Evolutionary conservation across 2,329 filamentous ascomycete genomes (phyloP).

Genomic region (Parasarocladium wereldwijsianum): DNA sequence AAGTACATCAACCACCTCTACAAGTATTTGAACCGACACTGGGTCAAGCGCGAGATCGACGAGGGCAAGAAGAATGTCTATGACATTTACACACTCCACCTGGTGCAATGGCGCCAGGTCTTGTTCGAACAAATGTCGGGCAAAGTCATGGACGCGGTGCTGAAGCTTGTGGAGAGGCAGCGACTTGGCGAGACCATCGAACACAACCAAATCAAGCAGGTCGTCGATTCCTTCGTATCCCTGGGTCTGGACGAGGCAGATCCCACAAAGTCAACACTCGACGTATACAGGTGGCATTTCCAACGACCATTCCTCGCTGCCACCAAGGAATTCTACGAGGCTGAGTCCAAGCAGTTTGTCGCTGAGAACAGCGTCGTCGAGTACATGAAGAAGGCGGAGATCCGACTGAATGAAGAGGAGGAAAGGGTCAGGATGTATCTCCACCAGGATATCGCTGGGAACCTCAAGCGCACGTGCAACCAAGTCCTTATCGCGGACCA

Average conservation of each 20-base stretch:
- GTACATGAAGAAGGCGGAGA: conserved; percentile 99
- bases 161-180: conserved; percentile 94
- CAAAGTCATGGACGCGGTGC: conserved; percentile 88
- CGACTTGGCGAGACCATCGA: conserved; percentile 96
- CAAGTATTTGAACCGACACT: conserved; percentile 90
- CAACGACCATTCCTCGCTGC: conserved; percentile 82
- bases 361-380: conserved; percentile 96
- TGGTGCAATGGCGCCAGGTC: conserved; percentile 89
- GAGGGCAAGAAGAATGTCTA: conserved; percentile 98
- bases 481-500: conserved; percentile 82
- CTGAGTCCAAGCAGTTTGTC: conserved; percentile 87
- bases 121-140: conserved; percentile 72
- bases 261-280: conserved; percentile 82
- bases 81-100: conserved; percentile 91
- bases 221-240: conserved; percentile 93
- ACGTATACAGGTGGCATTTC: conserved; percentile 87
- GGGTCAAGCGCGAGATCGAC: conserved; percentile 98
- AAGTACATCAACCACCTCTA: conserved; percentile 98
- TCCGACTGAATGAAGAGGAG: conserved; percentile 80
- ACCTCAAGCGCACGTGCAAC: conserved; percentile 78
- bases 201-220: conserved; percentile 89
- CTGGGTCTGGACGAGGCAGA: conserved; percentile 89
- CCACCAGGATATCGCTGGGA: conserved; percentile 73
- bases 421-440: conserved; percentile 85
- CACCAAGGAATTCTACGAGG: conserved; percentile 74